Evolutionary conservation across 768 basidiomycete species (phyloP).

Genomic region (Lactarius sp.): DNA sequence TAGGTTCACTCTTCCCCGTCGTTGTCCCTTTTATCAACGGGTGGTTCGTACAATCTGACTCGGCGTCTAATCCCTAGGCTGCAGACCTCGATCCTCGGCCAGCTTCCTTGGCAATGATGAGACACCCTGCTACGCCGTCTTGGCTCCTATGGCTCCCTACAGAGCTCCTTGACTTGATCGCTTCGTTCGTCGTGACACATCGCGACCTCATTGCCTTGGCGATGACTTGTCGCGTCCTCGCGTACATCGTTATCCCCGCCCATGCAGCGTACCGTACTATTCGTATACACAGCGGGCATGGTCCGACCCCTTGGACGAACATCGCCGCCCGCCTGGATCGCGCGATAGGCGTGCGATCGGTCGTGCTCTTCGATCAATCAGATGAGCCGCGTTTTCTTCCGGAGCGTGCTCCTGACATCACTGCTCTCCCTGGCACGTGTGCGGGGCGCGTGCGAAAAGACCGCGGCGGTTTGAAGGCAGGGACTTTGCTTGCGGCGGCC

Average conservation of each 20-base stretch:
- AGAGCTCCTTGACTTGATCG: slow-evolving; percentile 16
- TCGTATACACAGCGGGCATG: slow-evolving; percentile 1
- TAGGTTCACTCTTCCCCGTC: neutral
- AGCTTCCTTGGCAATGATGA: neutral
- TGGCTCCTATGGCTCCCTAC: neutral
- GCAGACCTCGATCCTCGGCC: neutral
- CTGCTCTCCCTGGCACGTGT: no score
- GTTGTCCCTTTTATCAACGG: neutral
- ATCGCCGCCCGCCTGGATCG: slow-evolving; percentile 9
- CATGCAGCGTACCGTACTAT: slow-evolving; percentile 19
- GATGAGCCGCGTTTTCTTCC: slow-evolving; percentile 4
- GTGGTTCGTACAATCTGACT: neutral
- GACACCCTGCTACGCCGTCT: neutral
- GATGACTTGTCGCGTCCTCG: slow-evolving; percentile 1
- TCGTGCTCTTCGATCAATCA: slow-evolving; percentile 8
- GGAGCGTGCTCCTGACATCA: neutral
- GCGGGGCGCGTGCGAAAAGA: neutral
- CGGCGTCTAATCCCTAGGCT: neutral
- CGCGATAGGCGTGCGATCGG: slow-evolving; percentile 5
- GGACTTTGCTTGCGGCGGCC: slow-evolving; percentile 1
- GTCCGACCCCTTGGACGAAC: slow-evolving; percentile 1
- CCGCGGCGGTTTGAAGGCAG: neutral
- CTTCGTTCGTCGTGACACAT: slow-evolving; percentile 12
- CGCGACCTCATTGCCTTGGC: slow-evolving; percentile 15
- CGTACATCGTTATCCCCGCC: slow-evolving; percentile 10